A percentile compares a stretch with the other conserved stretches of the same genome.
These are phyloP conservation scores for Phytopythium chamaehyphon DNA, from an alignment of 352 stramenopile genomes.

Conservation along the genomic window DNA sequence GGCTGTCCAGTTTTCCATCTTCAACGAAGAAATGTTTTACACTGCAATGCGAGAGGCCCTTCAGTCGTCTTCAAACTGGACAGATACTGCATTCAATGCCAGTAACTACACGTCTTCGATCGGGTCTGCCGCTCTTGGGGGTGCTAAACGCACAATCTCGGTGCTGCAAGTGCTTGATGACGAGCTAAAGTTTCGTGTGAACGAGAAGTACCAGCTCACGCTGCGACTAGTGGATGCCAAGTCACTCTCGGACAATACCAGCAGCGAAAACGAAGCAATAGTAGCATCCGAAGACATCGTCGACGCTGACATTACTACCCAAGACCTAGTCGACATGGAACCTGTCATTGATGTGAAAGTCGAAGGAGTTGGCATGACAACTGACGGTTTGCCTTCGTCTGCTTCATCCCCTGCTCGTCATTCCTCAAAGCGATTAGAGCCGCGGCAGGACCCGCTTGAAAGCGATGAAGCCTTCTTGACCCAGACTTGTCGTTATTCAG, in stretches of 20 bases:
- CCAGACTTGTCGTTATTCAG: conserved; percentile 61
- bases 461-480: conserved; percentile 51
- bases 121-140: not conserved
- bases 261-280: conserved; percentile 4
- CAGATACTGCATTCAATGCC: conserved; percentile 58
- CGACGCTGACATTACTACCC: not conserved
- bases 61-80: conserved; percentile 62
- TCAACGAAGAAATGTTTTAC: conserved; percentile 84
- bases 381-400: conserved; percentile 16
- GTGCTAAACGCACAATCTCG: conserved; percentile 53
- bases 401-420: not conserved
- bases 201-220: conserved; percentile 66
- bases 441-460: conserved; percentile 9
- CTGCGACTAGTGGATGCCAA: conserved; percentile 71
- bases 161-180: conserved; percentile 81
- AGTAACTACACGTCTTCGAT: conserved; percentile 37
- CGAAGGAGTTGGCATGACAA: conserved; percentile 18
- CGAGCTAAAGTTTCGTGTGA: conserved; percentile 72
- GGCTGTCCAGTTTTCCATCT: conserved; percentile 83
- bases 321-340: not conserved
- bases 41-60: conserved; percentile 80
- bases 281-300: conserved; percentile 2
- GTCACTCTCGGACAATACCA: conserved; percentile 17
- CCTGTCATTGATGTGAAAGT: conserved; percentile 2
- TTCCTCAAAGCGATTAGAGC: not conserved